Evolutionary conservation across 768 basidiomycete genomes (phyloP).

Genomic region (Gymnopilus dilepis): DNA sequence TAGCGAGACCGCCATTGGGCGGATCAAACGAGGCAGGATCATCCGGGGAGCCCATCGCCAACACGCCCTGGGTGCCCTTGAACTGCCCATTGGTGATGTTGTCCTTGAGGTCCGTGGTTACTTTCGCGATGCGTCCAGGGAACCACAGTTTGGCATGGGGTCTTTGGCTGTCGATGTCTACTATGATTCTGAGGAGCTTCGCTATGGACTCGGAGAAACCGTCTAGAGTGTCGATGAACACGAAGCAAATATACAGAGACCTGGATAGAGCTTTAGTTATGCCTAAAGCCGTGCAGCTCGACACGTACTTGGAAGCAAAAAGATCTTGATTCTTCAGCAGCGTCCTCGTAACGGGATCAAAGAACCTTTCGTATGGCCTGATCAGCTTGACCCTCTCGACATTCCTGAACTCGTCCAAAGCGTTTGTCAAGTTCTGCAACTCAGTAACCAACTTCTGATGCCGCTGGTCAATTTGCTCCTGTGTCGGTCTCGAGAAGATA

Average conservation of each 20-base stretch:
- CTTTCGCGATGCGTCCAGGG: conserved; percentile 46
- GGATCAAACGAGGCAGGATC: conserved; percentile 41
- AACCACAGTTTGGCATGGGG: conserved; percentile 45
- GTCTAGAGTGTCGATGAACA: conserved; percentile 48
- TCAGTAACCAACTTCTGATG: conserved; percentile 32
- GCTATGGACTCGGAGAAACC: conserved; percentile 43
- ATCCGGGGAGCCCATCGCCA: conserved; percentile 41
- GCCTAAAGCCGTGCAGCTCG: background rate
- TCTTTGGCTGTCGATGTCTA: conserved; percentile 41
- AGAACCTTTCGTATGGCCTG: conserved; percentile 47
- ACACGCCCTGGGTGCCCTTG: conserved; percentile 30
- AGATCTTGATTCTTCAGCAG: conserved; percentile 34
- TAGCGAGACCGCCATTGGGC: conserved; percentile 1
- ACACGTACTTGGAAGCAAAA: conserved; percentile 44
- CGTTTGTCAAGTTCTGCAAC: conserved; percentile 30
- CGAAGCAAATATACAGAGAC: conserved; percentile 51
- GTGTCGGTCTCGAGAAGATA: conserved; percentile 32
- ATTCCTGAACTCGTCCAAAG: conserved; percentile 39
- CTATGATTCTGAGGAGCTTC: conserved; percentile 35
- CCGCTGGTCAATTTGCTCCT: conserved; percentile 27
- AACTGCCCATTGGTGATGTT: conserved; percentile 38
- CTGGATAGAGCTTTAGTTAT: conserved; percentile 24
- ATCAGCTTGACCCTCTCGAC: conserved; percentile 42
- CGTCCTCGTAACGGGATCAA: conserved; percentile 41
- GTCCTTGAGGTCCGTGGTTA: conserved; percentile 41